Evolutionary conservation across 331 rosid genomes (phyloP).

Genomic region (Pyracantha coccinea): DNA sequence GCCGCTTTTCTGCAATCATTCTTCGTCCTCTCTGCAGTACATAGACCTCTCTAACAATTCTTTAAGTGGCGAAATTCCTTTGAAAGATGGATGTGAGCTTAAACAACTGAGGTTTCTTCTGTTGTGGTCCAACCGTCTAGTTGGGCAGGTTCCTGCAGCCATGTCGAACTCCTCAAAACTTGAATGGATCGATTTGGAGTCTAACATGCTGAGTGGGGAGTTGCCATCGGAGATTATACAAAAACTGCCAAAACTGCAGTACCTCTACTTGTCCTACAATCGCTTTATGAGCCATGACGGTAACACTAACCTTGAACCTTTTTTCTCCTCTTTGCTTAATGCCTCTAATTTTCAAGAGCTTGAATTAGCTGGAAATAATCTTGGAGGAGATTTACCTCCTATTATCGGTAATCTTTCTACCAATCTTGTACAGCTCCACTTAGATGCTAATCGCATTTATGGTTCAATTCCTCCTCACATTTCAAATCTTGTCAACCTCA

Average conservation of each 20-base stretch:
- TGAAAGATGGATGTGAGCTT: slow-evolving; percentile 43
- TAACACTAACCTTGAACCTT: slow-evolving; percentile 77
- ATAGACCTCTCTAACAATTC: slow-evolving; percentile 80
- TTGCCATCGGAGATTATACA: slow-evolving; percentile 46
- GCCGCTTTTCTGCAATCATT: slow-evolving; percentile 60
- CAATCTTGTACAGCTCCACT: slow-evolving; percentile 47
- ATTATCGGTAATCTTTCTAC: slow-evolving; percentile 64
- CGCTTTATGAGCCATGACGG: slow-evolving; percentile 55
- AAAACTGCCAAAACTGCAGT: slow-evolving; percentile 49
- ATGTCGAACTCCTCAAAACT: slow-evolving; percentile 67
- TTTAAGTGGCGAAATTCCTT: slow-evolving; percentile 51
- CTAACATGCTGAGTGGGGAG: slow-evolving; percentile 59
- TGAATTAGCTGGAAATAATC: slow-evolving; percentile 63
- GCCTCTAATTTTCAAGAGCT: slow-evolving; percentile 57
- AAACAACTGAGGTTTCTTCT: slow-evolving; percentile 47
- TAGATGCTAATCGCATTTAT: slow-evolving; percentile 52
- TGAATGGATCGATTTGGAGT: slow-evolving; percentile 77
- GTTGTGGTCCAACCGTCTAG: slow-evolving; percentile 74
- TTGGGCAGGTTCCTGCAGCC: slow-evolving; percentile 51
- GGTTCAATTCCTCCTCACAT: slow-evolving; percentile 72
- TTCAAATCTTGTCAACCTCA: slow-evolving; percentile 56
- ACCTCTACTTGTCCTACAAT: slow-evolving; percentile 67
- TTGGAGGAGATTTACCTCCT: slow-evolving; percentile 67
- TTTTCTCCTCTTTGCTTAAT: slow-evolving; percentile 60
- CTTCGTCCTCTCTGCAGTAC: slow-evolving; percentile 48